Percentiles rank a stretch among this genome's conserved stretches.
phyloP scores from a whole-genome alignment of 805 yeast genomes.

The Maudiozyma pseudohumilis region DNA sequence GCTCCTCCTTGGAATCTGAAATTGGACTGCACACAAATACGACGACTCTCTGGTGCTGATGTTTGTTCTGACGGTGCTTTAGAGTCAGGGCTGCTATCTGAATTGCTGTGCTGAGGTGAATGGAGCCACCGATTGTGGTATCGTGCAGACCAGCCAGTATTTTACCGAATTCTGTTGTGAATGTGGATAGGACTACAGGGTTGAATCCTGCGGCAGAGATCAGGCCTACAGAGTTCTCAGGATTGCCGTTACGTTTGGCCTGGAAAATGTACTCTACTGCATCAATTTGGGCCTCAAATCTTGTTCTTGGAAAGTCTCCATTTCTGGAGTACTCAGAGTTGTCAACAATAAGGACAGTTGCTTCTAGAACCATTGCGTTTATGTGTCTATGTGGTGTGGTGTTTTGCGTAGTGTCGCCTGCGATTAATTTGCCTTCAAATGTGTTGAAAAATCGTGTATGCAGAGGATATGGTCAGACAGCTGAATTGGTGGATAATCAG shows the following conservation, averaged over 20 bases:
- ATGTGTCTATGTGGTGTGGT: too few species aligned
- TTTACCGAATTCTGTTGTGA: slow-evolving; percentile 80
- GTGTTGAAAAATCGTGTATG: too few species aligned
- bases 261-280: slow-evolving; percentile 81
- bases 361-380: slow-evolving; percentile 75
- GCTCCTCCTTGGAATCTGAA: slow-evolving; percentile 50
- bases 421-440: too few species aligned
- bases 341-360: slow-evolving; percentile 90
- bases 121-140: slow-evolving; percentile 56
- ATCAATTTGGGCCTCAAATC: slow-evolving; percentile 88
- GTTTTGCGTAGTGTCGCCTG: too few species aligned
- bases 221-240: slow-evolving; percentile 89
- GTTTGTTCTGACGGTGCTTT: slow-evolving; percentile 91
- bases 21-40: slow-evolving; percentile 87
- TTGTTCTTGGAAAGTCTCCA: slow-evolving; percentile 82
- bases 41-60: slow-evolving; percentile 82
- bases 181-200: slow-evolving; percentile 79
- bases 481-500: too few species aligned
- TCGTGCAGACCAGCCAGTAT: slow-evolving; percentile 77
- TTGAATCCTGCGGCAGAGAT: slow-evolving; percentile 75
- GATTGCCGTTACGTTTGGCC: slow-evolving; percentile 77
- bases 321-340: slow-evolving; percentile 93
- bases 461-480: too few species aligned
- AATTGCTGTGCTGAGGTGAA: slow-evolving; percentile 69
- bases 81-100: slow-evolving; percentile 91